Evolutionary conservation across 2,329 filamentous ascomycete species (phyloP).

Genomic region (Salinomyces thailandicus): DNA sequence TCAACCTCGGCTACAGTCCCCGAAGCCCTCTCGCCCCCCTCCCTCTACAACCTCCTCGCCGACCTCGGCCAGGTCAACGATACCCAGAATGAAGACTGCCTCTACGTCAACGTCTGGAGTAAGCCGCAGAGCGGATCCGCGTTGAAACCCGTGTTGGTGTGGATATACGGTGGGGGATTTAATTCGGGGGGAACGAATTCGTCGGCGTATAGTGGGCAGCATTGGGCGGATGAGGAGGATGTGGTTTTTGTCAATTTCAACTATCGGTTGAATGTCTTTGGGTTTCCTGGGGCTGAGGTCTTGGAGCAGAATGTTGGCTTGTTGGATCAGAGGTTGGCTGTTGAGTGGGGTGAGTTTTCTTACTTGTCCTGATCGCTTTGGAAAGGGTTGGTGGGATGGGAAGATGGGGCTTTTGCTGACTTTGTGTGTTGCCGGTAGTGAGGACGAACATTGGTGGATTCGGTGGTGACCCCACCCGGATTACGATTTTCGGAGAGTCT

Average conservation of each 20-base stretch:
- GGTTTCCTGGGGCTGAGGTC: slow-evolving; percentile 37
- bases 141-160: slow-evolving; percentile 1
- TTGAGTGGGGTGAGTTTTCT: slow-evolving; percentile 42
- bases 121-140: neutral
- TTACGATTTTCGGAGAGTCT: neutral
- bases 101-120: slow-evolving; percentile 1
- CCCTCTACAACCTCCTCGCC: neutral
- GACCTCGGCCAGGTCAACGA: slow-evolving; percentile 1
- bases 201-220: neutral
- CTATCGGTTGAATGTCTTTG: slow-evolving; percentile 40
- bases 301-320: slow-evolving; percentile 40
- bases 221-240: neutral
- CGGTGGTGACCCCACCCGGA: neutral
- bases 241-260: slow-evolving; percentile 22
- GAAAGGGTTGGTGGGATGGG: too few relatives aligned
- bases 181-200: neutral
- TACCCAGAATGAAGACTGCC: slow-evolving; percentile 3
- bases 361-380: too few relatives aligned
- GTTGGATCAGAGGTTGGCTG: slow-evolving; percentile 44
- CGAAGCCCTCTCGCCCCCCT: neutral
- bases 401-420: too few relatives aligned
- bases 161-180: slow-evolving; percentile 1
- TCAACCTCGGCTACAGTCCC: neutral
- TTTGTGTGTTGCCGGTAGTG: neutral
- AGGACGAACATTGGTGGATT: neutral